Conservation (phyloP, 2,329 filamentous ascomycete genomes). For the Paecilomyces niveus region DNA sequence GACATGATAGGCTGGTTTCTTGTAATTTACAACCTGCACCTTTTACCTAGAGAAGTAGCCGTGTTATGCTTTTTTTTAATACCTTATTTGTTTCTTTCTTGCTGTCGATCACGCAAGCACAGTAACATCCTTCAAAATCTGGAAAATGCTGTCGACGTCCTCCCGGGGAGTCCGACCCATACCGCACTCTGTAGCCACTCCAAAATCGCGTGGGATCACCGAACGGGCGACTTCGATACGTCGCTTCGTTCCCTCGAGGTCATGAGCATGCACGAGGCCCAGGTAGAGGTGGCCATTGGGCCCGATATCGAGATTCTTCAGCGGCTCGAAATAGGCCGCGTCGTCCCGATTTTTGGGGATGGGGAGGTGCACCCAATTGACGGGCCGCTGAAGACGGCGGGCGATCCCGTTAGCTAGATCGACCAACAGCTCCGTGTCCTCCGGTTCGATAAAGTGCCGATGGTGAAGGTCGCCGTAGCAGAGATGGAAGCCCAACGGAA, state of each 20-base stretch:
- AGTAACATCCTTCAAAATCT: neutral
- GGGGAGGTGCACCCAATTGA: slow-evolving; percentile 40
- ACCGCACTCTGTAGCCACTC: slow-evolving; percentile 38
- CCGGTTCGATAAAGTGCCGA: slow-evolving; percentile 39
- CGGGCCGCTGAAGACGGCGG: slow-evolving; percentile 16
- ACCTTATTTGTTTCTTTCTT: neutral
- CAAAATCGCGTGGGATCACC: slow-evolving; percentile 24
- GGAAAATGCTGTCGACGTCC: slow-evolving; percentile 9
- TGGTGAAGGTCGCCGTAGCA: slow-evolving; percentile 44
- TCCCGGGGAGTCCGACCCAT: slow-evolving; percentile 14
- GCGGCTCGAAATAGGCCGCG: slow-evolving; percentile 31
- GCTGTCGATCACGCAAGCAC: neutral
- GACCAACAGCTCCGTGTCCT: slow-evolving; percentile 26
- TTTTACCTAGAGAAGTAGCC: too few relatives aligned
- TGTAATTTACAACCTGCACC: too few relatives aligned
- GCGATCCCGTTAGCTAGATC: slow-evolving; percentile 30
- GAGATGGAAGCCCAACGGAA: slow-evolving; percentile 40
- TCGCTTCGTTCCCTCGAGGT: slow-evolving; percentile 31
- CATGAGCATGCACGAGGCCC: slow-evolving; percentile 34
- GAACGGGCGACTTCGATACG: slow-evolving; percentile 30
- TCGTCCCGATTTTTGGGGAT: slow-evolving; percentile 34
- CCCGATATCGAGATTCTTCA: slow-evolving; percentile 24
- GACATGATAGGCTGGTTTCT: too few relatives aligned
- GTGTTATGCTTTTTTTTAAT: too few relatives aligned
- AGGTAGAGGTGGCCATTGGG: slow-evolving; percentile 31